Percentiles rank a stretch among this genome's conserved stretches.
Evolutionary conservation across 2,329 filamentous ascomycete species (phyloP).

Genomic region (Aspergillus sp.): DNA sequence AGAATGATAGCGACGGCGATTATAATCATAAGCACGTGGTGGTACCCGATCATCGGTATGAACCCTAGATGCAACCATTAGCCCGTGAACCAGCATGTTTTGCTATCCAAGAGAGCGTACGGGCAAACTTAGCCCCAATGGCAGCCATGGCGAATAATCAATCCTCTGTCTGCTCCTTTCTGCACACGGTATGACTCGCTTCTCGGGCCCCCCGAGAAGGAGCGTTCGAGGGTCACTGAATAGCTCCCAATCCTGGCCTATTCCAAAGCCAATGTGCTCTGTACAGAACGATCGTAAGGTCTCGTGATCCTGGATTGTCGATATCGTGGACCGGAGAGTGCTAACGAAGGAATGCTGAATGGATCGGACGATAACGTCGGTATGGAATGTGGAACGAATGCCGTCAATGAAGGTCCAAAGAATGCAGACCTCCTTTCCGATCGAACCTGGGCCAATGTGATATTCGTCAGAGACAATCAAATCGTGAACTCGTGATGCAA

Average conservation of each 20-base stretch:
- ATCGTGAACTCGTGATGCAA: slow-evolving; percentile 2
- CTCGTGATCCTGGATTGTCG: neutral
- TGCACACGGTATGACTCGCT: slow-evolving; percentile 31
- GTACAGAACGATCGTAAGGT: neutral
- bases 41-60: slow-evolving; percentile 65
- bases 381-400: slow-evolving; percentile 29
- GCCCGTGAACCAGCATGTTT: neutral
- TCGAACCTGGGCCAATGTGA: slow-evolving; percentile 21
- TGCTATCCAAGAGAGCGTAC: slow-evolving; percentile 26
- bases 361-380: slow-evolving; percentile 8
- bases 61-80: slow-evolving; percentile 44
- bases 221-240: slow-evolving; percentile 18
- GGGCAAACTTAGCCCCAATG: slow-evolving; percentile 35
- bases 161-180: slow-evolving; percentile 12
- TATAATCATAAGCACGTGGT: slow-evolving; percentile 94
- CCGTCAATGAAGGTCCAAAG: slow-evolving; percentile 6
- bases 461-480: slow-evolving; percentile 22
- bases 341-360: neutral
- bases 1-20: slow-evolving; percentile 93
- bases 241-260: slow-evolving; percentile 7
- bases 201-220: slow-evolving; percentile 43
- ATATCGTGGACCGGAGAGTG: neutral
- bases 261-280: neutral
- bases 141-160: slow-evolving; percentile 27
- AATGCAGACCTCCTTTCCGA: slow-evolving; percentile 15